Evolutionary conservation across 2,329 filamentous ascomycete genomes (phyloP), one percentile per base, ranked within the genome.

Genomic region (Aureobasidium sp.): DNA sequence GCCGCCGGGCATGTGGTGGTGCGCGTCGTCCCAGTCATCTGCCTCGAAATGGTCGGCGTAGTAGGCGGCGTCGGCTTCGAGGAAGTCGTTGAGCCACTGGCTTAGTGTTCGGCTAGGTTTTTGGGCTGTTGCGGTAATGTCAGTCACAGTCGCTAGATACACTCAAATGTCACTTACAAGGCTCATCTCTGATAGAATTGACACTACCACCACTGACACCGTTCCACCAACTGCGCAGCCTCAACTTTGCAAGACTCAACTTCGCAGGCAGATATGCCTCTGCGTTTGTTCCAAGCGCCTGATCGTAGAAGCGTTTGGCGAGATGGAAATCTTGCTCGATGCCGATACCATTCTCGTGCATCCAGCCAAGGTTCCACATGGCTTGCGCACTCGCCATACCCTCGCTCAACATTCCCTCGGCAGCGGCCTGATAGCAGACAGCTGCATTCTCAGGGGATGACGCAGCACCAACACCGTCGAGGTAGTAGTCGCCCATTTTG

Each of bases 401-500:
- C 71, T 99, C 94, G 68, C 91, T 96, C 71, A 91, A 88, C 68
- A 93, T 87, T 64, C 89, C 91, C 71, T 99, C 94, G 0, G 92
- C 92, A 1, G 94, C 94, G 4, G 90, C 89, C 59, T 89, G 88
- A 70, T 99, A 99, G 77, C 94, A 99, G 48, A 89, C 87, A 0
- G 92, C 91, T 6, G 95, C 95, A 74, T 96, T 96, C 68, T 92
- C 87, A 20, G 89, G 78, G 5, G 68, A 67, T 39, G 53, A 17
- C 11, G 61, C n/a, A 3, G 62, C 51, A 12, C 93, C 93, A 27
- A 92, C 83, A 7, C 94, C 94, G 62, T 84, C 77, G 36, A 96
- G 86, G 74, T 99, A 97, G 75, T 97, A 97, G 76, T 99, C 95
- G 42, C 94, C 94, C 89, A 97, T 96, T 77, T 99, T 99, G 67